These are phyloP conservation scores for Acacia acuminata DNA, from an alignment of 306 rosid genomes.

Conservation along the genomic window DNA sequence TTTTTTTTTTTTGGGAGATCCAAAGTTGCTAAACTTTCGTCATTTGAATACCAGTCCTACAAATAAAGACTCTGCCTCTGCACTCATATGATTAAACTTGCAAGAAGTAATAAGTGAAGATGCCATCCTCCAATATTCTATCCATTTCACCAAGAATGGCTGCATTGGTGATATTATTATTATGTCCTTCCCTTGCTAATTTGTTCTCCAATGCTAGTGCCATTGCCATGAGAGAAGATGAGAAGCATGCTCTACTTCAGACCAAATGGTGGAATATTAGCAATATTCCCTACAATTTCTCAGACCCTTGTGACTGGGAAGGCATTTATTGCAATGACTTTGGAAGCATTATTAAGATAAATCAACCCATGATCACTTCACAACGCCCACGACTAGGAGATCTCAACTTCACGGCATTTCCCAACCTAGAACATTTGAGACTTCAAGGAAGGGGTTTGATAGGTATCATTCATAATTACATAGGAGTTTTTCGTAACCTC, in stretches of 20 bases:
- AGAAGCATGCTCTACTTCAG: neutral
- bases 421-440: neutral
- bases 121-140: too few relatives aligned
- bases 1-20: too few relatives aligned
- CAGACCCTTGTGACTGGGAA: neutral
- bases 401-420: neutral
- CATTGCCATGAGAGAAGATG: neutral
- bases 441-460: neutral
- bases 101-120: too few relatives aligned
- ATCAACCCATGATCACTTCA: neutral
- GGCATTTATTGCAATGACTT: neutral
- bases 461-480: neutral
- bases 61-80: too few relatives aligned
- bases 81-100: too few relatives aligned
- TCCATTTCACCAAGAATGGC: neutral
- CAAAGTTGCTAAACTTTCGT: too few relatives aligned
- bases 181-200: neutral
- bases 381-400: neutral
- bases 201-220: neutral
- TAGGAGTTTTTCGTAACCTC: neutral
- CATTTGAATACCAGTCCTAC: too few relatives aligned
- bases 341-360: neutral
- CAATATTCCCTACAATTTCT: neutral
- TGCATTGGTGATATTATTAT: neutral
- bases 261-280: neutral